phyloP scores from a whole-genome alignment of 768 basidiomycete genomes.

The Podaxis rugospora region DNA sequence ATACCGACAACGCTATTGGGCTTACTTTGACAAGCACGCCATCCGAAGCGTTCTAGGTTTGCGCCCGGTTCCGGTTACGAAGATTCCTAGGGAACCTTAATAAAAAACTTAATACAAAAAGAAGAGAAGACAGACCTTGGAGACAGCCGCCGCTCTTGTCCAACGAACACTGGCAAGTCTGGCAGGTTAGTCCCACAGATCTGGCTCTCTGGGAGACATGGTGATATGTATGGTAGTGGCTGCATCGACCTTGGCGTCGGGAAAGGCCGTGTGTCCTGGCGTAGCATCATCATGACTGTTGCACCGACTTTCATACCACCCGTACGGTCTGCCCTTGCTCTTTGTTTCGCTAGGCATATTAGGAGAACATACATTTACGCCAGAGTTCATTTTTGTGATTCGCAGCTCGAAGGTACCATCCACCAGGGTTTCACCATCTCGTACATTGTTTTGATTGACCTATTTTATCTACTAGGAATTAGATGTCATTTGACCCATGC shows the following conservation, averaged over 20 bases:
- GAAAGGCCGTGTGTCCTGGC: constrained; percentile 15
- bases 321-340: not conserved
- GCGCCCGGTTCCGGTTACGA: constrained; percentile 3
- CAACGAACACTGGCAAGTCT: not conserved
- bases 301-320: not conserved
- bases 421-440: not conserved
- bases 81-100: constrained; percentile 7
- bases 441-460: not conserved
- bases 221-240: constrained; percentile 11
- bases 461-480: not conserved
- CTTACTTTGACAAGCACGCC: not conserved
- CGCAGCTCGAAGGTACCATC: not conserved
- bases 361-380: not conserved
- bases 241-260: constrained; percentile 15
- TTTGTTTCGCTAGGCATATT: not conserved
- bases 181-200: not conserved
- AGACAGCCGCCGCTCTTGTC: not conserved
- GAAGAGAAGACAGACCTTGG: not conserved
- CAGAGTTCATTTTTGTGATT: not conserved
- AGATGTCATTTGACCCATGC: not conserved
- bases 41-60: not conserved
- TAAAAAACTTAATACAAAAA: not conserved
- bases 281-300: not conserved
- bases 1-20: not conserved
- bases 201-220: not conserved